Percentiles rank a stretch among this genome's conserved stretches.
Evolutionary conservation across 1,284 basidiomycete species (phyloP).

Genomic region (Lentinula novae-zelandiae): DNA sequence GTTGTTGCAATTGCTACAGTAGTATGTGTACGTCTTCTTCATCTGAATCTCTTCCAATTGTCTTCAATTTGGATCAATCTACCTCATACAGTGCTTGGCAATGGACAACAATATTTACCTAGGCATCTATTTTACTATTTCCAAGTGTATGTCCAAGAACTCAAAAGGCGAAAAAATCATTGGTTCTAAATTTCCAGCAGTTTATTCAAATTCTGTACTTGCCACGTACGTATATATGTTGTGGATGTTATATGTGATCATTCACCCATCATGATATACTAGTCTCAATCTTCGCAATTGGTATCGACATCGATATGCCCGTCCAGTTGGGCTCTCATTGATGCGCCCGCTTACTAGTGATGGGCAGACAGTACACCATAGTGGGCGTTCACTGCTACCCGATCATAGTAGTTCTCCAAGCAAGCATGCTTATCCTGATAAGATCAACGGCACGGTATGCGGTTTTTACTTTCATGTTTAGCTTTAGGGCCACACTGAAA

Average conservation of each 20-base stretch:
- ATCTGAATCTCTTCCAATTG: no score
- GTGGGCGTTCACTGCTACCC: not conserved
- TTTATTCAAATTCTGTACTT: slow-evolving; percentile 1
- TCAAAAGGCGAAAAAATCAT: not conserved
- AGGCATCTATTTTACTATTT: not conserved
- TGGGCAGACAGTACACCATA: not conserved
- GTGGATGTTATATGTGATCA: no score
- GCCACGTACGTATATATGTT: not conserved
- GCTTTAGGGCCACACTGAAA: not conserved
- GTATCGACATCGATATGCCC: not conserved
- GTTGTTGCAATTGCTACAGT: not conserved
- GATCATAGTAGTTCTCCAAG: not conserved
- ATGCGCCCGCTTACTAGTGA: not conserved
- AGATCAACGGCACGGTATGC: not conserved
- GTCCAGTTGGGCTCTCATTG: not conserved
- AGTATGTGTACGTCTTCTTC: not conserved
- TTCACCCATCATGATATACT: not conserved
- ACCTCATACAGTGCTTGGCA: not conserved
- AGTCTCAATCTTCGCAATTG: slow-evolving; percentile 1
- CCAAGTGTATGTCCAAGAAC: not conserved
- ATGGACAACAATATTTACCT: not conserved
- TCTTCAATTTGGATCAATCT: no score
- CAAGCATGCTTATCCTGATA: not conserved
- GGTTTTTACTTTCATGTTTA: not conserved
- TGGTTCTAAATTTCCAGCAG: not conserved